These are phyloP conservation scores for Amorphotheca resinae DNA, from an alignment of 495 filamentous ascomycete genomes.

Conservation along the genomic window DNA sequence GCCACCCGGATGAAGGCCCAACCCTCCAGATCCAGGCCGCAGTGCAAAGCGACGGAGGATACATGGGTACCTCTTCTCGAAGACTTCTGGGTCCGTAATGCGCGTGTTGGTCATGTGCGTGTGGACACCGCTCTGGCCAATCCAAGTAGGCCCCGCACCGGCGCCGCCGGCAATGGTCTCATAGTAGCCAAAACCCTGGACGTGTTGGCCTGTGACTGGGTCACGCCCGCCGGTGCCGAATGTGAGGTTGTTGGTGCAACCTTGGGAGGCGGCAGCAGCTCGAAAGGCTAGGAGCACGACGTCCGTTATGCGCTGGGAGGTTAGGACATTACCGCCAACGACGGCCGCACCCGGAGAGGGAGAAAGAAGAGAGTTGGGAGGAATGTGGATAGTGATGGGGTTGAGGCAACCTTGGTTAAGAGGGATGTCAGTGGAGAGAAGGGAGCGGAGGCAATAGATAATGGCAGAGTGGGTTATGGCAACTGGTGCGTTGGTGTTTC, in stretches of 20 bases:
- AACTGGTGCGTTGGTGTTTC: conserved; percentile 17
- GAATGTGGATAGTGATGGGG: conserved; percentile 18
- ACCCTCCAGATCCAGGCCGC: conserved; percentile 29
- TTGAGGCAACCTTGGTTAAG: conserved; percentile 23
- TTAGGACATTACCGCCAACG: conserved; percentile 17
- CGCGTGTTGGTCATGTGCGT: conserved; percentile 66
- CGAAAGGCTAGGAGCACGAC: conserved; percentile 22
- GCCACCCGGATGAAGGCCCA: conserved; percentile 22
- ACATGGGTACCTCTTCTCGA: conserved; percentile 57
- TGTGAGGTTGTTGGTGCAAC: conserved; percentile 17
- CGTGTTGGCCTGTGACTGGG: conserved; percentile 2
- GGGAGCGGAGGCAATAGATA: conserved; percentile 20
- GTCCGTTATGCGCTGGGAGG: conserved; percentile 23
- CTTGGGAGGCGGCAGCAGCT: conserved; percentile 21
- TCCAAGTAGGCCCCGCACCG: conserved; percentile 52
- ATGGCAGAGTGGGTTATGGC: conserved; percentile 20
- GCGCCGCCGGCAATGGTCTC: conserved; percentile 58
- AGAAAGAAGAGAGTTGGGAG: conserved; percentile 14
- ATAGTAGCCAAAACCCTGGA: conserved; percentile 54
- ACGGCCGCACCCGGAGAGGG: conserved; percentile 16
- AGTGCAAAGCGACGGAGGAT: conserved; percentile 50
- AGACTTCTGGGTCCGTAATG: conserved; percentile 58
- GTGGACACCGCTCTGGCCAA: conserved; percentile 56
- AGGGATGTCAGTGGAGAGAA: conserved; percentile 20
- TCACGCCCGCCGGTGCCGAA: conserved; percentile 11